Evolutionary conservation across 352 stramenopile species (phyloP), one percentile per base, ranked within the genome.

Genomic region (Salisapilia sapeloensis): DNA sequence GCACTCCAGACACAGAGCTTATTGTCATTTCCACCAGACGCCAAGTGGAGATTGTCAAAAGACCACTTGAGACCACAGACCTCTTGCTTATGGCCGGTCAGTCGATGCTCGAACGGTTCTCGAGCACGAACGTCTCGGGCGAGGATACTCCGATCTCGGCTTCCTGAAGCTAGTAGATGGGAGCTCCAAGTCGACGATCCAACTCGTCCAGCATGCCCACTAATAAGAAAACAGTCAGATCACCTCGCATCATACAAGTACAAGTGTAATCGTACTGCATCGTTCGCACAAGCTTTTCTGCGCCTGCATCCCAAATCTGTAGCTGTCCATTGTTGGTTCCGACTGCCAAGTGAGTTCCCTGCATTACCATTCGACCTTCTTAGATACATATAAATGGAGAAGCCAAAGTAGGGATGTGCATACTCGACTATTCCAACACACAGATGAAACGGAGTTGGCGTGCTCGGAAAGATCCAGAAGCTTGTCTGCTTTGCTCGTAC

Each of bases 51-150:
- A 35, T 83, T 72, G 41, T 97, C 91, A 38, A 93, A 96, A 2
- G 81, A 96, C 91, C 92, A 98, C 35, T 95, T 95, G 13, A 98
- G 55, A 7, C 94, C 94, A 47, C 94, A 98, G 6, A 98, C 87
- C 57, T 90, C 58, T 42, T 87, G 71, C 30, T 77, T 79, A 51
- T 87, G 71, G 4, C 67, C 65, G 16, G 54, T 52, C 13, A 87
- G 48, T 29, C 66, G 67, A 37, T 53, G 53, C 29, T 67, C 54
- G 24, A 62, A 77, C 18, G 56, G 37, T 24, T 72, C 56, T 4
- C 67, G 50, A 2, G 60, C 57, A 14, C 93, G 69, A 17, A 96
- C 48, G 47, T 98, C 93, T 5, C 87, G 74, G 38, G 97, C 40
- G 36, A 87, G 81, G 48, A 98, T 97, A 25, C 64, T 67, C 34